phyloP scores from a whole-genome alignment of 192 early-diverging fungal genomes.

The Coemansia sp. region DNA sequence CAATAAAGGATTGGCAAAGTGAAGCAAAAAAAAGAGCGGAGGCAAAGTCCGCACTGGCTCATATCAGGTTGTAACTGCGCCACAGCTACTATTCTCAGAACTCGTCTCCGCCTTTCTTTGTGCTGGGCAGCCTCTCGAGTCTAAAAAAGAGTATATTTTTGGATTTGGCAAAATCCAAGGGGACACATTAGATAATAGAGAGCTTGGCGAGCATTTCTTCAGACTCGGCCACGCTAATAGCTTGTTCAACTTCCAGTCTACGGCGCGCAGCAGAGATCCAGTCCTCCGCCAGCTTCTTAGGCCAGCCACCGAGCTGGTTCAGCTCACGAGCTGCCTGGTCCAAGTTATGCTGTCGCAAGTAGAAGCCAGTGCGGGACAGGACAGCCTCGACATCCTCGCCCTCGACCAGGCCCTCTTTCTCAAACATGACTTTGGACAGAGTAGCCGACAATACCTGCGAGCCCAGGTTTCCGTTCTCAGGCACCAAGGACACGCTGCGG shows the following conservation, averaged over 20 bases:
- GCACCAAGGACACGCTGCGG: constrained; percentile 77
- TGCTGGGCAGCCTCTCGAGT: background rate
- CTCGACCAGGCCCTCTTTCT: constrained; percentile 79
- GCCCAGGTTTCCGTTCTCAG: constrained; percentile 81
- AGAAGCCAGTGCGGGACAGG: constrained; percentile 72
- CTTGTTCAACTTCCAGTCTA: constrained; percentile 87
- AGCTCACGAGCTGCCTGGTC: constrained; percentile 86
- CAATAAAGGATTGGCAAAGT: background rate
- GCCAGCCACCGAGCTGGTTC: constrained; percentile 92
- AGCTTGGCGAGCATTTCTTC: constrained; percentile 52
- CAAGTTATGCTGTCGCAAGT: constrained; percentile 74
- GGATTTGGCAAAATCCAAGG: background rate
- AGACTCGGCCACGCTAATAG: constrained; percentile 66
- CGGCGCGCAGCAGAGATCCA: constrained; percentile 80
- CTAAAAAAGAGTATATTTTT: background rate
- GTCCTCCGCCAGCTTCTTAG: constrained; percentile 77
- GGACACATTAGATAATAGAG: constrained; percentile 18
- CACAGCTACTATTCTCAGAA: background rate
- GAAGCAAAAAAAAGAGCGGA: background rate
- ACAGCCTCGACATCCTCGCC: constrained; percentile 86
- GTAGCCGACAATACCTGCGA: constrained; percentile 72
- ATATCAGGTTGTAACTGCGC: background rate
- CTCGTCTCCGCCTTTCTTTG: background rate
- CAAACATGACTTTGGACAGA: constrained; percentile 76
- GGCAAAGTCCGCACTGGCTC: background rate